Percentiles rank a stretch among this genome's conserved stretches.
Evolutionary conservation across 2,329 filamentous ascomycete genomes (phyloP).

Genomic region (Cryphonectria parasitica): DNA sequence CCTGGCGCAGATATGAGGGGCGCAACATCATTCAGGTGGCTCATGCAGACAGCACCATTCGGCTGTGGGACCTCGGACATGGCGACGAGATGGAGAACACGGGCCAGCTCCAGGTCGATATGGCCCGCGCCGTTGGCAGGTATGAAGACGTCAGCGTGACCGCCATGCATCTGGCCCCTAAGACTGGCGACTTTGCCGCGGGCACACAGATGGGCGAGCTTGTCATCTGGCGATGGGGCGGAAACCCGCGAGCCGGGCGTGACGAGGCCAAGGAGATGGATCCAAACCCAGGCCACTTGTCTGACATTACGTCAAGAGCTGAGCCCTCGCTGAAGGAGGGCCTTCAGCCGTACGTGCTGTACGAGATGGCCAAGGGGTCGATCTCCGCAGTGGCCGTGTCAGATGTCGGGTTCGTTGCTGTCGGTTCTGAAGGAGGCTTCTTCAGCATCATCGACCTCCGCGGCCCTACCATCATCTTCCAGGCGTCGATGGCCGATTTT

Average conservation of each 20-base stretch:
- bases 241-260: constrained; percentile 72
- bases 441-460: constrained; percentile 85
- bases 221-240: constrained; percentile 85
- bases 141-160: constrained; percentile 77
- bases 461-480: constrained; percentile 83
- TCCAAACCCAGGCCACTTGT: constrained; percentile 70
- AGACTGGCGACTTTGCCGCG: constrained; percentile 81
- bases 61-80: constrained; percentile 90
- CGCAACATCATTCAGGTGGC: constrained; percentile 85
- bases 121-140: constrained; percentile 81
- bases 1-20: constrained; percentile 76
- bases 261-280: constrained; percentile 57
- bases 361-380: constrained; percentile 81
- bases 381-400: constrained; percentile 81
- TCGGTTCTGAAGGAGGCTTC: constrained; percentile 81
- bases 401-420: constrained; percentile 90
- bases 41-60: constrained; percentile 88
- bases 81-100: constrained; percentile 92
- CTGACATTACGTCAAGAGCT: constrained; percentile 72
- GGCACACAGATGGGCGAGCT: constrained; percentile 85
- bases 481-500: constrained; percentile 72
- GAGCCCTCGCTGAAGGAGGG: constrained; percentile 73
- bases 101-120: constrained; percentile 79
- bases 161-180: constrained; percentile 77
- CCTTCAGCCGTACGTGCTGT: constrained; percentile 72